A percentile compares a stretch with the other conserved stretches of the same genome.
These are phyloP conservation scores for Musa acuminata DNA, from an alignment of 176 grass and related monocot species.

Conservation along the genomic window DNA sequence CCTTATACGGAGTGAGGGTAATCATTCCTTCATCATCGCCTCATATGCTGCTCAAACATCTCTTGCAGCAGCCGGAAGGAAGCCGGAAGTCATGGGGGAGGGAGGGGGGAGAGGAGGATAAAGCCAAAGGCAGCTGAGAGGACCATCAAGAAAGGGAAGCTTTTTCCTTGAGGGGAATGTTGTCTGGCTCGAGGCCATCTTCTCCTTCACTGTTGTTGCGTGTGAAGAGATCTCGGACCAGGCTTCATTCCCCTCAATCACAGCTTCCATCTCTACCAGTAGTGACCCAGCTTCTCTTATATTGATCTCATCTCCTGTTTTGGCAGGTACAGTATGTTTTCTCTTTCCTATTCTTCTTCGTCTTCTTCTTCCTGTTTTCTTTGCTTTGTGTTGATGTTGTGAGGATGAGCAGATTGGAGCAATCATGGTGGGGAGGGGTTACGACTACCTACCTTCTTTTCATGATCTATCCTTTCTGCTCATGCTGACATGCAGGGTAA, in stretches of 20 bases:
- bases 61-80: neutral
- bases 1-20: neutral
- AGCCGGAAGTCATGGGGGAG: neutral
- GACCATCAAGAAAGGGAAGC: neutral
- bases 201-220: neutral
- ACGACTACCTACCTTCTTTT: neutral
- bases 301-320: neutral
- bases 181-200: slow-evolving; percentile 15
- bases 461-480: neutral
- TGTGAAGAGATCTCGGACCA: slow-evolving; percentile 73
- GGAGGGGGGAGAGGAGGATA: neutral
- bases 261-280: slow-evolving; percentile 32
- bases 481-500: neutral
- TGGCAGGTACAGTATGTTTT: neutral
- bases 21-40: slow-evolving; percentile 19
- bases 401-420: neutral
- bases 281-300: neutral
- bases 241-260: slow-evolving; percentile 98
- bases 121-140: neutral
- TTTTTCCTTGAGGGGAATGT: slow-evolving; percentile 17
- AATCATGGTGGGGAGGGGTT: neutral
- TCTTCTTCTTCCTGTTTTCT: neutral
- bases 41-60: neutral
- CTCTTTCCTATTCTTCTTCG: neutral
- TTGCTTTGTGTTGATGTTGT: neutral